Evolutionary conservation across 164 flowering plant genomes (phyloP).

Genomic region (Euptelea pleiosperma): DNA sequence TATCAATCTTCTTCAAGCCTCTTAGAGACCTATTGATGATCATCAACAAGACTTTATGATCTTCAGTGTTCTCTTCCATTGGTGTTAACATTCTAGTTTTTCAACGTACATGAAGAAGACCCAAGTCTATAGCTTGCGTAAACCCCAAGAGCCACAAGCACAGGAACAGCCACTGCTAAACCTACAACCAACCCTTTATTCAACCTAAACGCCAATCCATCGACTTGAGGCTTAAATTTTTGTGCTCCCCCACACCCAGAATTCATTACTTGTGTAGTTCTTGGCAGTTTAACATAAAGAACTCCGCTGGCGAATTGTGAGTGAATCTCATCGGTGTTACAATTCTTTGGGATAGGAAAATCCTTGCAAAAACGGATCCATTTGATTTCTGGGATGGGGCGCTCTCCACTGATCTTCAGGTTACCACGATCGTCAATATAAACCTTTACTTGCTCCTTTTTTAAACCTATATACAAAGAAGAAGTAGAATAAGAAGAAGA

Average conservation of each 20-base stretch:
- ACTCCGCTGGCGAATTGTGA: constrained; percentile 31
- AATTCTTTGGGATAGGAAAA: constrained; percentile 30
- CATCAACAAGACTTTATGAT: too few relatives aligned
- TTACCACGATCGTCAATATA: constrained; percentile 2
- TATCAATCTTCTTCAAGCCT: too few relatives aligned
- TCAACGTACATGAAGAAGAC: too few relatives aligned
- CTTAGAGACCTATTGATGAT: too few relatives aligned
- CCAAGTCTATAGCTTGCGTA: not conserved
- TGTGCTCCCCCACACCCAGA: too few relatives aligned
- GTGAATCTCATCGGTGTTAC: constrained; percentile 21
- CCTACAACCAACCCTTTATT: not conserved
- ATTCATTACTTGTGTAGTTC: too few relatives aligned
- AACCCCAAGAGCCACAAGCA: constrained; percentile 1
- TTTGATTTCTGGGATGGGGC: constrained; percentile 22
- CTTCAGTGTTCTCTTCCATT: too few relatives aligned
- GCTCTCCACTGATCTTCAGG: constrained; percentile 37
- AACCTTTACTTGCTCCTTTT: constrained; percentile 8
- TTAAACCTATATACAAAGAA: constrained; percentile 5
- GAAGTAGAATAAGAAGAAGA: too few relatives aligned
- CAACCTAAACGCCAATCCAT: constrained; percentile 2
- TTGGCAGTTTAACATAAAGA: constrained; percentile 41
- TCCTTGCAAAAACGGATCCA: constrained; percentile 42
- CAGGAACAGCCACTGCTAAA: not conserved
- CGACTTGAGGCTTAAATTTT: too few relatives aligned
- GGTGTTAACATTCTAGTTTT: too few relatives aligned